Evolutionary conservation across 2,329 filamentous ascomycete species (phyloP).

Genomic region (Calonectria ilicicola): DNA sequence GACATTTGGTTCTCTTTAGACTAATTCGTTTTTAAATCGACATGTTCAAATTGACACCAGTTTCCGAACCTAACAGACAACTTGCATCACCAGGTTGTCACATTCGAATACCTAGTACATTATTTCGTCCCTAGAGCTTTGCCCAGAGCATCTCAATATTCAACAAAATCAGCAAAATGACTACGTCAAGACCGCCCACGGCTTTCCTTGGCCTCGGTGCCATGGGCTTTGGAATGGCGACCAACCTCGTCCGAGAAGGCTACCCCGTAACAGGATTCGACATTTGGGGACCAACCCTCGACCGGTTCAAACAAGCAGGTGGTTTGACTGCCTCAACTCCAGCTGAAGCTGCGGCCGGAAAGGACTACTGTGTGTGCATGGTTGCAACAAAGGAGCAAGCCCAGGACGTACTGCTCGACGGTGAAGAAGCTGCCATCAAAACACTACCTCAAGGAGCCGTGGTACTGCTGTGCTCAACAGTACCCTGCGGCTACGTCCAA

Average conservation of each 20-base stretch:
- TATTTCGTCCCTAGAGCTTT: too few species aligned
- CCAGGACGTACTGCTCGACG: conserved; percentile 6
- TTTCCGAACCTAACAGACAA: too few species aligned
- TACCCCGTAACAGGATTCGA: conserved; percentile 21
- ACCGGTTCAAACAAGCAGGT: neutral
- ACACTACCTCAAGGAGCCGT: neutral
- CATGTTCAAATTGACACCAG: too few species aligned
- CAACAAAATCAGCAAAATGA: neutral
- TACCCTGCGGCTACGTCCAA: conserved; percentile 1
- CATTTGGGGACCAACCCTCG: neutral
- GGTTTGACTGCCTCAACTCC: neutral
- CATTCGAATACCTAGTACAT: too few species aligned
- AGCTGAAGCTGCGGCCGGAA: neutral
- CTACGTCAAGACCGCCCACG: neutral
- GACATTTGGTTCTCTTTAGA: too few species aligned
- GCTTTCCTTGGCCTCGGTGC: conserved; percentile 23
- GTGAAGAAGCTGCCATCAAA: neutral
- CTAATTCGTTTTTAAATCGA: too few species aligned
- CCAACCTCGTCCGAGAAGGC: conserved; percentile 1
- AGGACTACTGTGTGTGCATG: conserved; percentile 16
- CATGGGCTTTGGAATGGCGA: conserved; percentile 30
- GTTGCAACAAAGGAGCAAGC: conserved; percentile 19
- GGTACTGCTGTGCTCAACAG: conserved; percentile 9
- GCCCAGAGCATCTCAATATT: too few species aligned
- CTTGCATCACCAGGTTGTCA: too few species aligned